A percentile compares a stretch with the other conserved stretches of the same genome.
These are phyloP conservation scores for Geranomyces michiganensis DNA, from an alignment of 192 early-diverging fungal species.

Conservation along the genomic window DNA sequence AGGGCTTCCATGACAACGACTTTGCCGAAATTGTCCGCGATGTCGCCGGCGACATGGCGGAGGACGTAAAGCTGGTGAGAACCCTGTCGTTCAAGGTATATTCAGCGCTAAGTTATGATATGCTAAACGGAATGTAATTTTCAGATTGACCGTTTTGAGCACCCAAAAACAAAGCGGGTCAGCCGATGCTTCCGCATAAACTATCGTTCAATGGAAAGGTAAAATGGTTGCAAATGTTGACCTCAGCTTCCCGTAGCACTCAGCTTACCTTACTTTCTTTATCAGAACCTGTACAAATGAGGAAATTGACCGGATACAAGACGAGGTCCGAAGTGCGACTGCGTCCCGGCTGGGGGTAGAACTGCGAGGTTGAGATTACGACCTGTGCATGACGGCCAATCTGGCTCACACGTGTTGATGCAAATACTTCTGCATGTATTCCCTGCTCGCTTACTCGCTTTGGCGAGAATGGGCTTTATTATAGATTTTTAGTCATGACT, in stretches of 20 bases:
- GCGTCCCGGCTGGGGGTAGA: constrained; percentile 71
- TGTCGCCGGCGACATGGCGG: constrained; percentile 89
- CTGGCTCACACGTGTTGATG: too few relatives aligned
- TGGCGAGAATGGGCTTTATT: too few relatives aligned
- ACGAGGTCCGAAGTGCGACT: constrained; percentile 68
- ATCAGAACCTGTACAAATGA: constrained; percentile 85
- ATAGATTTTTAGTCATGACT: not conserved
- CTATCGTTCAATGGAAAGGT: constrained; percentile 96
- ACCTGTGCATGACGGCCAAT: too few relatives aligned
- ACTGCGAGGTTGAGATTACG: too few relatives aligned
- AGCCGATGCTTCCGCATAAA: constrained; percentile 93
- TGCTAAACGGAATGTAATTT: not conserved
- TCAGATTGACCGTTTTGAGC: constrained; percentile 83
- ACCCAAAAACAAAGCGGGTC: constrained; percentile 80
- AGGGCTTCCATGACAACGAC: constrained; percentile 87
- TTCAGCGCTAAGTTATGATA: not conserved
- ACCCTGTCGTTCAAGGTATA: not conserved
- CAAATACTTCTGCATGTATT: too few relatives aligned
- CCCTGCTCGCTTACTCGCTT: too few relatives aligned
- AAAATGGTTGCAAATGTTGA: constrained; percentile 16
- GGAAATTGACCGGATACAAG: constrained; percentile 93
- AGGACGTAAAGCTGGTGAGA: constrained; percentile 80
- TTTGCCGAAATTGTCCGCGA: constrained; percentile 90
- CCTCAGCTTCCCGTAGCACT: not conserved
- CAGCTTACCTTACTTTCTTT: not conserved